These are phyloP conservation scores for Hypomontagnella monticulosa DNA, from an alignment of 495 filamentous ascomycete species.

Conservation along the genomic window DNA sequence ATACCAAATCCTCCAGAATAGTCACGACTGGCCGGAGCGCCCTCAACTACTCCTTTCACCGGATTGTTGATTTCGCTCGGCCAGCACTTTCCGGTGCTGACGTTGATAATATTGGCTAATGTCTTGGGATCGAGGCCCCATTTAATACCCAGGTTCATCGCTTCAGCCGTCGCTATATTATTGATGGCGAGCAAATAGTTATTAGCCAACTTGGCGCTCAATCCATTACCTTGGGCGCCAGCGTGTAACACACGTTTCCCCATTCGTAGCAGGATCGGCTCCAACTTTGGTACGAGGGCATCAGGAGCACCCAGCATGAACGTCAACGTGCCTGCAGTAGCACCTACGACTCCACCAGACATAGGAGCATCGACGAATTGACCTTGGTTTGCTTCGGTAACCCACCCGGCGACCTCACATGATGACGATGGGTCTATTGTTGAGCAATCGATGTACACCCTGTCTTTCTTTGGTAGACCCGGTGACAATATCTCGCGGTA, in stretches of 20 bases:
- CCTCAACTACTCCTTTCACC: slow-evolving; percentile 81
- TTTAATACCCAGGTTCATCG: slow-evolving; percentile 88
- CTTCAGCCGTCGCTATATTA: slow-evolving; percentile 92
- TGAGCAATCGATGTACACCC: slow-evolving; percentile 82
- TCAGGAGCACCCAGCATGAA: slow-evolving; percentile 86
- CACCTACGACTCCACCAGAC: slow-evolving; percentile 87
- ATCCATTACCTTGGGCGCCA: slow-evolving; percentile 79
- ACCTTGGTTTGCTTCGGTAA: slow-evolving; percentile 62
- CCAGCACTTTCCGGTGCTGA: slow-evolving; percentile 89
- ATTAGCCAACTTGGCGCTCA: slow-evolving; percentile 89
- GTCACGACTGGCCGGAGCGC: slow-evolving; percentile 74
- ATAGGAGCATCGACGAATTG: slow-evolving; percentile 83
- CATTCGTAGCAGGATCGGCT: slow-evolving; percentile 76
- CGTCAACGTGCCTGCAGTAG: slow-evolving; percentile 75
- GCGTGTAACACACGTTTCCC: slow-evolving; percentile 83
- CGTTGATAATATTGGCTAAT: slow-evolving; percentile 82
- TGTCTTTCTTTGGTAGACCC: slow-evolving; percentile 57
- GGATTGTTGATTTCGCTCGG: slow-evolving; percentile 93
- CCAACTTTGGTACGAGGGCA: slow-evolving; percentile 66
- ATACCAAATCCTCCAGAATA: slow-evolving; percentile 88
- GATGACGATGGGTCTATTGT: slow-evolving; percentile 87
- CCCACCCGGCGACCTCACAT: slow-evolving; percentile 68
- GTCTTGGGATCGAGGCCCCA: slow-evolving; percentile 85
- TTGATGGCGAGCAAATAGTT: slow-evolving; percentile 93
- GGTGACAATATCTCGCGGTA: slow-evolving; percentile 70